Percentiles rank a stretch among this genome's conserved stretches.
These are phyloP conservation scores for Trichoderma erinaceum DNA, from an alignment of 495 filamentous ascomycete genomes.

Conservation along the genomic window DNA sequence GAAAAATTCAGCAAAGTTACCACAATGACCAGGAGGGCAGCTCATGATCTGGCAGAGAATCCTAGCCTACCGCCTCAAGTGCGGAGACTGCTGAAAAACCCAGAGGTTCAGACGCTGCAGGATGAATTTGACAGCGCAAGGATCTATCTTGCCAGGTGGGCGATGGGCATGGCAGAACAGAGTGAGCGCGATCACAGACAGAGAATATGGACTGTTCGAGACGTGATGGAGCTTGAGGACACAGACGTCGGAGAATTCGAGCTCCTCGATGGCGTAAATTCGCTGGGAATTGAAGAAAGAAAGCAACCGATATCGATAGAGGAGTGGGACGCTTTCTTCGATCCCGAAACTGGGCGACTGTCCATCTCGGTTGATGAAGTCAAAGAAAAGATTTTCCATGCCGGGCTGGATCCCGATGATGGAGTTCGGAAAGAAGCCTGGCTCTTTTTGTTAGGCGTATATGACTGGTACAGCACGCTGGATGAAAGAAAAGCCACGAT, in stretches of 20 bases:
- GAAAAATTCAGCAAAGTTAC: slow-evolving; percentile 96
- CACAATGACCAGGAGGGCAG: slow-evolving; percentile 85
- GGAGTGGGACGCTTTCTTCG: slow-evolving; percentile 88
- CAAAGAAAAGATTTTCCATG: slow-evolving; percentile 94
- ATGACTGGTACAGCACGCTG: slow-evolving; percentile 78
- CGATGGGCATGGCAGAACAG: slow-evolving; percentile 97
- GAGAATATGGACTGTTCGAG: slow-evolving; percentile 86
- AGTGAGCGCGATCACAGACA: slow-evolving; percentile 77
- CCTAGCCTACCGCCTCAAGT: slow-evolving; percentile 83
- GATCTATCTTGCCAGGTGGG: slow-evolving; percentile 91
- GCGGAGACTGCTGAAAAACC: slow-evolving; percentile 75
- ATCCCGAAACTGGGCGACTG: slow-evolving; percentile 62
- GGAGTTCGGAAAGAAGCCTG: slow-evolving; percentile 93
- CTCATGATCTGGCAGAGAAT: slow-evolving; percentile 85
- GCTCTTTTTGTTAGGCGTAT: slow-evolving; percentile 87
- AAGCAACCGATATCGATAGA: slow-evolving; percentile 69
- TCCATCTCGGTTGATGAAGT: slow-evolving; percentile 81
- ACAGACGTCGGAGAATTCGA: slow-evolving; percentile 94
- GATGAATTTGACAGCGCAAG: slow-evolving; percentile 96
- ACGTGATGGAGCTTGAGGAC: slow-evolving; percentile 89
- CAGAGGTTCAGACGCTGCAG: slow-evolving; percentile 89
- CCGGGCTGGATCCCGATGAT: slow-evolving; percentile 81
- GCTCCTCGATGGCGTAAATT: slow-evolving; percentile 76
- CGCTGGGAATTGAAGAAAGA: slow-evolving; percentile 61
- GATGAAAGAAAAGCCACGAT: slow-evolving; percentile 76